Evolutionary conservation across 2,329 filamentous ascomycete species (phyloP).

Genomic region (Catunica adiposa): DNA sequence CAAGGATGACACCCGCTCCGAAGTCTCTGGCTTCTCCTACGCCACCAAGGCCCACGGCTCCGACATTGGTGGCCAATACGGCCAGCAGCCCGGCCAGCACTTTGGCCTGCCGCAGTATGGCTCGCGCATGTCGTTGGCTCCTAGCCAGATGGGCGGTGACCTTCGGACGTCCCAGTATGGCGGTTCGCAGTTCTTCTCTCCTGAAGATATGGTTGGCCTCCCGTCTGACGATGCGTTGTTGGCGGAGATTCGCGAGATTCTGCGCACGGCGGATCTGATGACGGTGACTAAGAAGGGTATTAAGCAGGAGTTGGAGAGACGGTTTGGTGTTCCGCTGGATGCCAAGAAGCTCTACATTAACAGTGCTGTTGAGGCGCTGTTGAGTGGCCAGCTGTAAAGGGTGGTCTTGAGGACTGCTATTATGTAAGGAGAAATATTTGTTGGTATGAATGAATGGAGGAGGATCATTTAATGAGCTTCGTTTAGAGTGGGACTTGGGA

Average conservation of each 20-base stretch:
- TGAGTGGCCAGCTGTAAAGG: conserved; percentile 55
- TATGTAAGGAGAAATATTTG: neutral
- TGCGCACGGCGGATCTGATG: conserved; percentile 88
- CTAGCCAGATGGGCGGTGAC: conserved; percentile 42
- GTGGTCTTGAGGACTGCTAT: no score
- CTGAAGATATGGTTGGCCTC: conserved; percentile 56
- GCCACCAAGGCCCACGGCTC: conserved; percentile 67
- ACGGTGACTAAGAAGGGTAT: conserved; percentile 97
- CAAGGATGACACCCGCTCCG: conserved; percentile 67
- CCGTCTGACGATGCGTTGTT: conserved; percentile 81
- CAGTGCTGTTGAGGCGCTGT: conserved; percentile 64
- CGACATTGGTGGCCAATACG: conserved; percentile 52
- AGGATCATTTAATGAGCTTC: neutral
- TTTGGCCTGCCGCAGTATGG: conserved; percentile 23
- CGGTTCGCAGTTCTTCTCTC: conserved; percentile 40
- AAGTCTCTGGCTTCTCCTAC: conserved; percentile 87
- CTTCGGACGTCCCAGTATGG: conserved; percentile 46
- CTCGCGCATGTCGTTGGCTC: conserved; percentile 66
- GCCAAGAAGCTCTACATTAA: conserved; percentile 85
- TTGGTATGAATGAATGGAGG: neutral
- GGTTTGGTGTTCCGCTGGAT: conserved; percentile 77
- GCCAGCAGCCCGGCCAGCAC: conserved; percentile 27
- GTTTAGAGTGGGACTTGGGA: neutral
- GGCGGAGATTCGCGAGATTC: conserved; percentile 85
- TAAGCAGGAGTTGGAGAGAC: conserved; percentile 78